Evolutionary conservation across 2,329 filamentous ascomycete genomes (phyloP), one percentile per base, ranked within the genome.

Genomic region (Akanthomyces uredinophilus): DNA sequence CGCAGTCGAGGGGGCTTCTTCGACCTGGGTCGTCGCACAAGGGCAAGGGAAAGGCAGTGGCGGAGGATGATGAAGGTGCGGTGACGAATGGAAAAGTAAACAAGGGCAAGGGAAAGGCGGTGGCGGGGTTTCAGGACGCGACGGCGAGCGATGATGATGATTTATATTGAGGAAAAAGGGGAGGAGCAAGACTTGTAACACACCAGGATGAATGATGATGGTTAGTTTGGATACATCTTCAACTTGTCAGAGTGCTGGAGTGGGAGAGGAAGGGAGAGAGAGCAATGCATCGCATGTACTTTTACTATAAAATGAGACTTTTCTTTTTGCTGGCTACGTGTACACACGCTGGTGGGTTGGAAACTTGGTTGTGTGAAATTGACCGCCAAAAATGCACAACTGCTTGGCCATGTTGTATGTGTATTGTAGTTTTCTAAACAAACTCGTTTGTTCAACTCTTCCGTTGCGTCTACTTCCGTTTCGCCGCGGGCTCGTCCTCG

Each of bases 81-180:
- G 69, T 68, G 6, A 67, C 69, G 14, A 72, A 73, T 57, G 72
- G 72, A 27, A 66, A 66, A 29, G 58, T 8, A 64, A 65, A 69
- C n/a, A 84, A 84, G 68, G 82, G 81, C 8, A 87, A 86, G 70
- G 84, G 79, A 1, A 87, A 85, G 68, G 83, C 78, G 3, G 74
- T 79, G 18, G 79, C 78, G 64, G 74, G 75, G 37, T 84, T 86
- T 65, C 77, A 79, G 67, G 77, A 83, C n/a, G 78, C 79, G 22
- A 80, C 76, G n/a, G 81, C 77, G 20, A 83, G 80, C 65, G 84
- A 82, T 64, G 83, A 86, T 57, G 83, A 86, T 53, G 82, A 77
- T 11, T 67, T 86, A 69, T 86, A 87, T 60, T 85, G 75, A 41
- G 20, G 27, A 16, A 16, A 39, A 16, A 1, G 32, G 39, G 7